A percentile compares a stretch with the other conserved stretches of the same genome.
Conservation (phyloP, 2,329 filamentous ascomycete genomes). For the Blumeria hordei region DNA sequence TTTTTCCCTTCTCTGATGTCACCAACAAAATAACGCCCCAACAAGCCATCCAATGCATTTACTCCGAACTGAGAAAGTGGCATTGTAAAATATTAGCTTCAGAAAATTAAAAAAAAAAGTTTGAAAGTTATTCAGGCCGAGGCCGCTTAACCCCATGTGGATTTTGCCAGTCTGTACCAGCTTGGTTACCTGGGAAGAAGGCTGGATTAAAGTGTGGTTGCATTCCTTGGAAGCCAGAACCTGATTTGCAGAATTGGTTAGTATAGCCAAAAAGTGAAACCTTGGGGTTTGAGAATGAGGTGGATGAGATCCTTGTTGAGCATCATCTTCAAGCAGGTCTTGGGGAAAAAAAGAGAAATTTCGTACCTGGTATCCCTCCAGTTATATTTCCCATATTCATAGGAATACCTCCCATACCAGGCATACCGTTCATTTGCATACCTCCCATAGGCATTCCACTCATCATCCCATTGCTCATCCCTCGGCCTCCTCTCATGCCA, state of each 20-base stretch:
- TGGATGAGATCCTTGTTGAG: not conserved
- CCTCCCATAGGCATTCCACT: constrained; percentile 28
- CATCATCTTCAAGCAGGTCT: no score
- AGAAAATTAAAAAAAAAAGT: not conserved
- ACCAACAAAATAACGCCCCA: not conserved
- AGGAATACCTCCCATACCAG: constrained; percentile 16
- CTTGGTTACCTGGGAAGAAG: constrained; percentile 36
- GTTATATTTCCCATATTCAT: constrained; percentile 24
- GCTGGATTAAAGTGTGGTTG: constrained; percentile 47
- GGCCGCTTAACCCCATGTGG: constrained; percentile 62
- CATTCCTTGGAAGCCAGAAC: constrained; percentile 40
- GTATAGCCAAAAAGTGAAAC: not conserved
- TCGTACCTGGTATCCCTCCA: constrained; percentile 32
- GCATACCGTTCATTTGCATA: constrained; percentile 26
- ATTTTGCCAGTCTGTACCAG: constrained; percentile 40
- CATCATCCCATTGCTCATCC: constrained; percentile 20
- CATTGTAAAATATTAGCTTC: constrained; percentile 1
- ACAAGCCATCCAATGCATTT: not conserved
- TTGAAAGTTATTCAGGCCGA: constrained; percentile 31
- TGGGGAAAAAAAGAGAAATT: constrained; percentile 6
- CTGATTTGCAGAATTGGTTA: constrained; percentile 3
- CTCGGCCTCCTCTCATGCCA: constrained; percentile 23
- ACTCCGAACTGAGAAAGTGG: not conserved
- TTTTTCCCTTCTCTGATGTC: not conserved
- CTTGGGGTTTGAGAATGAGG: not conserved